A percentile compares a stretch with the other conserved stretches of the same genome.
Conservation (phyloP, 495 filamentous ascomycete genomes). For the Chaetomium cochliodes region DNA sequence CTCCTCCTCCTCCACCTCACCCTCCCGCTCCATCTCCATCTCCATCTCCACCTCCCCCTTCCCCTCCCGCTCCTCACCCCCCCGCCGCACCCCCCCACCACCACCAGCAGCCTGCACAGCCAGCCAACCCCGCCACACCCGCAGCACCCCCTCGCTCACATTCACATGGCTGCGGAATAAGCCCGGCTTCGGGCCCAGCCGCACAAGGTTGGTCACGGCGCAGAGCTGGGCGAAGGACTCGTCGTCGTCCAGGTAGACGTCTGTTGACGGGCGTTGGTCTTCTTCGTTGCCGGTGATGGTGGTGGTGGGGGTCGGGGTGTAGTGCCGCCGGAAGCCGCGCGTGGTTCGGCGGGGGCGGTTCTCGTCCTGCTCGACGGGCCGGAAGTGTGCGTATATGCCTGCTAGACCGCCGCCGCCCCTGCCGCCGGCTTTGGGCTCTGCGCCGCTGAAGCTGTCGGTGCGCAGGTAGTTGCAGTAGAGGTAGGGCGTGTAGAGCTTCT, state of each 20-base stretch:
- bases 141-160: conserved; percentile 61
- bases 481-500: conserved; percentile 65
- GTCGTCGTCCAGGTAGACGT: conserved; percentile 62
- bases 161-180: conserved; percentile 60
- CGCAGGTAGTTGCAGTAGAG: conserved; percentile 67
- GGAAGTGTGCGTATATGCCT: conserved; percentile 56
- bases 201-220: conserved; percentile 65
- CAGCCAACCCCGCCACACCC: conserved; percentile 70
- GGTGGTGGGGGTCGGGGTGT: conserved; percentile 1
- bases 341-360: conserved; percentile 33
- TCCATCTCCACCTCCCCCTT: conserved; percentile 11
- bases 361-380: conserved; percentile 53
- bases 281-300: too few relatives aligned
- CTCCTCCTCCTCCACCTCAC: not conserved
- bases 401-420: conserved; percentile 34
- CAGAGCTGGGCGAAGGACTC: conserved; percentile 73
- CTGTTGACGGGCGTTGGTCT: conserved; percentile 46
- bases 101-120: conserved; percentile 36
- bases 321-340: conserved; percentile 21
- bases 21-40: not conserved
- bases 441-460: conserved; percentile 50
- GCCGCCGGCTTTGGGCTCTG: conserved; percentile 40
- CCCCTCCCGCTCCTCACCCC: too few relatives aligned
- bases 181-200: conserved; percentile 57
- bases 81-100: too few relatives aligned